phyloP scores from a whole-genome alignment of 768 basidiomycete species.

The Trametes villosa region DNA sequence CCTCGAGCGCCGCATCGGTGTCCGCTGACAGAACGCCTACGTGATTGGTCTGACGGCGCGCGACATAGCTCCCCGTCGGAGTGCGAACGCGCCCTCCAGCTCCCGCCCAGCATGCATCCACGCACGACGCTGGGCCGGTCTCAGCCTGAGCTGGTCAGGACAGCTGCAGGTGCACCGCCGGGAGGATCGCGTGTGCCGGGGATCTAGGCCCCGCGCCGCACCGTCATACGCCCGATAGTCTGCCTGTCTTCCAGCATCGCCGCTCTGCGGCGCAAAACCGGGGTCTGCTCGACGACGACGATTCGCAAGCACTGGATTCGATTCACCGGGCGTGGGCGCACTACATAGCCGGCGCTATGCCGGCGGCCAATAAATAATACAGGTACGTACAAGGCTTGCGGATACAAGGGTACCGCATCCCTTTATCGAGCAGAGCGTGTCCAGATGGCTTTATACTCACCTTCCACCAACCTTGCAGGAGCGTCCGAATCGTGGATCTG shows the following conservation, averaged over 20 bases:
- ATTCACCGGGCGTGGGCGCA: too few species aligned
- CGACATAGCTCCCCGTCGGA: neutral
- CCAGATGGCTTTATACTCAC: too few species aligned
- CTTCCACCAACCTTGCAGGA: too few species aligned
- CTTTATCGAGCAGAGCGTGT: too few species aligned
- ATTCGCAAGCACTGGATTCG: too few species aligned
- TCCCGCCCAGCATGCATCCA: neutral
- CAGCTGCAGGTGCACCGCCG: neutral
- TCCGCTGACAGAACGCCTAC: slow-evolving; percentile 5
- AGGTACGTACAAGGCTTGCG: too few species aligned
- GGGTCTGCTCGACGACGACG: too few species aligned
- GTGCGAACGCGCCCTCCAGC: neutral
- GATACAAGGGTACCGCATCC: neutral
- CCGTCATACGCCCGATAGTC: slow-evolving; percentile 13
- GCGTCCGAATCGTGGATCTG: too few species aligned
- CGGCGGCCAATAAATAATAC: too few species aligned
- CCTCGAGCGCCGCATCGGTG: slow-evolving; percentile 3
- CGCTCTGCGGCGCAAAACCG: neutral
- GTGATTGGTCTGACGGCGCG: slow-evolving; percentile 4
- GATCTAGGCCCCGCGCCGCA: neutral
- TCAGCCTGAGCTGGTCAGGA: neutral
- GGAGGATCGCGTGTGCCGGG: slow-evolving; percentile 11
- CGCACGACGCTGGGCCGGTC: slow-evolving; percentile 1
- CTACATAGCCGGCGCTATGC: too few species aligned
- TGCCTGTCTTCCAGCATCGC: neutral